These are phyloP conservation scores for Puccinellia tenuiflora DNA, from an alignment of 176 grass and related monocot genomes.

Conservation along the genomic window DNA sequence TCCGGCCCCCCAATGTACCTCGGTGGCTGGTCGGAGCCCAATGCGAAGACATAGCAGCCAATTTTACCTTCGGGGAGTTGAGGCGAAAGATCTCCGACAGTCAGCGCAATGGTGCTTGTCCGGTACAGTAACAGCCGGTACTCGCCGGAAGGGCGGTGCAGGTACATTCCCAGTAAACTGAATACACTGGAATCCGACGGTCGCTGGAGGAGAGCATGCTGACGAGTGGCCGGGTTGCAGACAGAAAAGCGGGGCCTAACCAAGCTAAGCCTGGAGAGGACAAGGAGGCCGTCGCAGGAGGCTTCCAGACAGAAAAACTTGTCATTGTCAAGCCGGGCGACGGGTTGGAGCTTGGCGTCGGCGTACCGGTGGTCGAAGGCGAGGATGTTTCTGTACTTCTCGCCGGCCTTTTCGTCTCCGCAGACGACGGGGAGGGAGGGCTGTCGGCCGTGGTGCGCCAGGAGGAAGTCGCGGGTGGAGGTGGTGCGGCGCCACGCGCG, in stretches of 20 bases:
- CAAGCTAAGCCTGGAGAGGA: neutral
- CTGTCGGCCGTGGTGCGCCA: neutral
- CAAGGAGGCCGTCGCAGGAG: neutral
- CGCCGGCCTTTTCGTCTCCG: neutral
- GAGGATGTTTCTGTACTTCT: neutral
- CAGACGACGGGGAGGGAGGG: neutral
- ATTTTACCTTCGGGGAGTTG: neutral
- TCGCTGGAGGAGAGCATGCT: neutral
- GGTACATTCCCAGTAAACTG: neutral
- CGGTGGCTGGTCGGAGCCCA: neutral
- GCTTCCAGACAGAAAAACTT: neutral
- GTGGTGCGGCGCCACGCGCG: neutral
- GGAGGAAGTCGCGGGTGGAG: neutral
- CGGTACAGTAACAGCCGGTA: neutral
- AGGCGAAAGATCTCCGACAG: neutral
- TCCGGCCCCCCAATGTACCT: neutral
- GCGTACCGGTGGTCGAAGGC: neutral
- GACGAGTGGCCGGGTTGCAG: neutral
- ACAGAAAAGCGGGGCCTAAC: neutral
- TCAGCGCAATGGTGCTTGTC: neutral
- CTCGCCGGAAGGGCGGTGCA: no score
- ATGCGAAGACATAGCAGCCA: neutral
- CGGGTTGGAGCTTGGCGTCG: neutral
- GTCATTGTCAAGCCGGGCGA: neutral
- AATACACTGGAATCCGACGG: neutral